Conservation (phyloP, 2,329 filamentous ascomycete species). For the Xylaria sp. region DNA sequence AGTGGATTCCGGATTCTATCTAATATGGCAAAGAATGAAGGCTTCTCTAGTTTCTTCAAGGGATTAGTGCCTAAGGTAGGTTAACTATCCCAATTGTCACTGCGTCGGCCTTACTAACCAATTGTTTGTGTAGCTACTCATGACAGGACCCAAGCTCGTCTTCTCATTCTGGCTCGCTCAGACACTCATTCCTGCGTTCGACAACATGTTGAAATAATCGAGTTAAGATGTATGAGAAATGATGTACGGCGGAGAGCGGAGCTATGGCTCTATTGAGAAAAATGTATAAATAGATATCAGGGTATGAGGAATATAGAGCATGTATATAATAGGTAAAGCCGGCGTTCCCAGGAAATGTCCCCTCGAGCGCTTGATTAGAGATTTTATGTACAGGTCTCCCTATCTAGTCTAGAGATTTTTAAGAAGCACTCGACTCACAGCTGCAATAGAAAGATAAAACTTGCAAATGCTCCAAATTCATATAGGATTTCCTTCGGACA, state of each 20-base stretch:
- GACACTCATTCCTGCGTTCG: slow-evolving; percentile 95
- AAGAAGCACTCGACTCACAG: slow-evolving; percentile 40
- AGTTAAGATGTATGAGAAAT: background rate
- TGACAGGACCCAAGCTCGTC: slow-evolving; percentile 98
- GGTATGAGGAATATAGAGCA: slow-evolving; percentile 32
- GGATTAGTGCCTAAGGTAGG: slow-evolving; percentile 88
- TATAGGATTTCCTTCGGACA: background rate
- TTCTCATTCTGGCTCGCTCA: slow-evolving; percentile 99
- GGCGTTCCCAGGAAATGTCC: slow-evolving; percentile 37
- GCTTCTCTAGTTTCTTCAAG: slow-evolving; percentile 92
- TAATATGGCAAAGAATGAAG: slow-evolving; percentile 95
- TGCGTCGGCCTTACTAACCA: slow-evolving; percentile 31
- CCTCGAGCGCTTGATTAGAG: slow-evolving; percentile 28
- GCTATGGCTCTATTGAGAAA: slow-evolving; percentile 2
- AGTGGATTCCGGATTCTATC: slow-evolving; percentile 89
- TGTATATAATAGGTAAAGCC: slow-evolving; percentile 40
- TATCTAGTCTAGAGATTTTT: slow-evolving; percentile 22
- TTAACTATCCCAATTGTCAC: background rate
- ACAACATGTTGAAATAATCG: slow-evolving; percentile 55
- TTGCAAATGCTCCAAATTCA: background rate
- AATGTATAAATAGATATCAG: slow-evolving; percentile 33
- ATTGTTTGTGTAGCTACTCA: slow-evolving; percentile 73
- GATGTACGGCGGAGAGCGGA: background rate
- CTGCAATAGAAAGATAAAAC: slow-evolving; percentile 14
- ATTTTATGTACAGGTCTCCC: slow-evolving; percentile 20